Evolutionary conservation across 2,329 filamentous ascomycete genomes (phyloP).

Genomic region (Capronia coronata): DNA sequence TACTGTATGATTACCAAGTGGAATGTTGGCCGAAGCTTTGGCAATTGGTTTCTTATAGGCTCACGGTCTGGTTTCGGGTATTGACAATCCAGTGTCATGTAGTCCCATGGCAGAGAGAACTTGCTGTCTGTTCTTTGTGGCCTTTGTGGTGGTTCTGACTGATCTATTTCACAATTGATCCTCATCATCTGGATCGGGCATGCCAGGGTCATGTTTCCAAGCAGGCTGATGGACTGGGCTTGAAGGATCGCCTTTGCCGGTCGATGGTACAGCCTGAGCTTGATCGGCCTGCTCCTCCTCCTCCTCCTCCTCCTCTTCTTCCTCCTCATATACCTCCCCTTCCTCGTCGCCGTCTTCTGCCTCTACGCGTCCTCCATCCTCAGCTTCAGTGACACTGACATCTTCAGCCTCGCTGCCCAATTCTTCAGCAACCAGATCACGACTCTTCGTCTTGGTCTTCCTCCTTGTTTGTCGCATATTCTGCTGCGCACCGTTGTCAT

Average conservation of each 20-base stretch:
- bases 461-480: constrained; percentile 29
- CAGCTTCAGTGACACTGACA: constrained; percentile 28
- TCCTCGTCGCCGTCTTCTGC: constrained; percentile 13
- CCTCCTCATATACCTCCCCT: neutral
- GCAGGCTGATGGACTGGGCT: neutral
- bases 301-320: neutral
- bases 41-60: no score
- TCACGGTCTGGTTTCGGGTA: no score
- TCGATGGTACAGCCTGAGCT: neutral
- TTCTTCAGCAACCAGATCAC: constrained; percentile 38
- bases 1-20: no score
- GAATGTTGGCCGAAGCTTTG: no score
- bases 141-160: no score
- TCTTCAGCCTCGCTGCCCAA: constrained; percentile 42
- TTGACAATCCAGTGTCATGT: no score
- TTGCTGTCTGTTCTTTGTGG: no score
- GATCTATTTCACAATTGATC: constrained; percentile 14
- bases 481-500: no score
- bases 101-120: no score
- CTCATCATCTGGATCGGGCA: constrained; percentile 21
- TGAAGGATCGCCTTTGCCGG: neutral
- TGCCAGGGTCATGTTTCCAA: constrained; percentile 8
- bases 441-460: constrained; percentile 31
- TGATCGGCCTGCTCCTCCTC: no score
- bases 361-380: constrained; percentile 19